These are phyloP conservation scores for Kentomonas sorsogonicus DNA, from an alignment of 208 protist species.

Conservation along the genomic window DNA sequence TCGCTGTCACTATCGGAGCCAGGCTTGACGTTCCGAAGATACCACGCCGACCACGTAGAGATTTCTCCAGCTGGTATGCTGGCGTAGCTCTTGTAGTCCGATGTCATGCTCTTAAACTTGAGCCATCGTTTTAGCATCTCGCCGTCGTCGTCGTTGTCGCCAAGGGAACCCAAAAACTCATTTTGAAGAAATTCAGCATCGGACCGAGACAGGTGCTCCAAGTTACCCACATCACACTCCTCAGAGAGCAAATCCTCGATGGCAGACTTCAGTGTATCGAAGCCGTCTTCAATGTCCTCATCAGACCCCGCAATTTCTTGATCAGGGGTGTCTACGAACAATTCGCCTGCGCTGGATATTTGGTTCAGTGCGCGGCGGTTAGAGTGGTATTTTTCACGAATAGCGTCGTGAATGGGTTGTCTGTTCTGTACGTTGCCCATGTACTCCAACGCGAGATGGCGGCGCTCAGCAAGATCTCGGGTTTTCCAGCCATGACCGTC, in stretches of 20 bases:
- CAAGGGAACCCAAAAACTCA: no score
- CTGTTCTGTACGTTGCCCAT: neutral
- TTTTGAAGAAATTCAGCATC: neutral
- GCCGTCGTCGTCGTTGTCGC: neutral
- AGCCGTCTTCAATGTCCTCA: no score
- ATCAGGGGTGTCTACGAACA: neutral
- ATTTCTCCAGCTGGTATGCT: conserved; percentile 27
- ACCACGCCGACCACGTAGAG: conserved; percentile 39
- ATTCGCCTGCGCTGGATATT: neutral
- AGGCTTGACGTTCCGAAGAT: conserved; percentile 28
- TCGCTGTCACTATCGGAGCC: no score
- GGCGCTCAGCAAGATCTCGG: neutral
- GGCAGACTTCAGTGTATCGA: no score
- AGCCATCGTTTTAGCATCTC: conserved; percentile 15
- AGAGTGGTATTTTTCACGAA: neutral
- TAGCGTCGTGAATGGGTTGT: conserved; percentile 8
- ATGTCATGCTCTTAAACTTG: conserved; percentile 17
- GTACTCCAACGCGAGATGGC: neutral
- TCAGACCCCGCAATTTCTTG: neutral
- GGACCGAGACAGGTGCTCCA: neutral
- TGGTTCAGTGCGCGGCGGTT: neutral
- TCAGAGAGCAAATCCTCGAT: neutral
- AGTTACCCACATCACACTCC: neutral
- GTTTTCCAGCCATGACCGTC: conserved; percentile 1
- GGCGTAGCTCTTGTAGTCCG: conserved; percentile 31